These are phyloP conservation scores for Stylosanthes scabra DNA, from an alignment of 331 rosid species.

Conservation along the genomic window DNA sequence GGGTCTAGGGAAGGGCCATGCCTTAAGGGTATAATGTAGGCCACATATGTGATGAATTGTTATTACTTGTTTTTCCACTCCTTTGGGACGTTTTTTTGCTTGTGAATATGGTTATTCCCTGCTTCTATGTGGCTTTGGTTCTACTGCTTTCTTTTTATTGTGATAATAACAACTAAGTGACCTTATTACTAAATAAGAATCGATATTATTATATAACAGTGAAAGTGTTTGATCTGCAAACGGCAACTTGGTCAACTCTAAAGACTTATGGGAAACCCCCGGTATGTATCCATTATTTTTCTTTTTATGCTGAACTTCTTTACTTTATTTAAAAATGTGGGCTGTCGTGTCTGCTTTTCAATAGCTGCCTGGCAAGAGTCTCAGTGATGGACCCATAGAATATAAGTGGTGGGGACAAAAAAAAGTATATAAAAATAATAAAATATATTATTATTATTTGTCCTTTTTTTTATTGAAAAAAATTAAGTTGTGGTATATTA, in stretches of 20 bases:
- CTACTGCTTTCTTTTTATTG: slow-evolving; percentile 8
- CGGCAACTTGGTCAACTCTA: slow-evolving; percentile 72
- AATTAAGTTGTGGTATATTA: too few species aligned
- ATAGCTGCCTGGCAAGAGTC: neutral
- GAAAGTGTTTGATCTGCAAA: slow-evolving; percentile 71
- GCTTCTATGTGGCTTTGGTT: slow-evolving; percentile 5
- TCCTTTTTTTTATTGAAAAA: too few species aligned
- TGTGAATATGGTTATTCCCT: neutral
- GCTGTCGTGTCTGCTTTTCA: slow-evolving; percentile 5
- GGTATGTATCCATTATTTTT: slow-evolving; percentile 52
- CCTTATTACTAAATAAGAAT: neutral
- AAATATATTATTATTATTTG: too few species aligned
- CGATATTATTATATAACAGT: slow-evolving; percentile 56
- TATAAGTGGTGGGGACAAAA: too few species aligned
- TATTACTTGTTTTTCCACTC: neutral
- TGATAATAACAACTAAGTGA: slow-evolving; percentile 7
- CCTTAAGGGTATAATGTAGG: too few species aligned
- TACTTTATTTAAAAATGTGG: neutral
- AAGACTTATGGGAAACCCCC: slow-evolving; percentile 95
- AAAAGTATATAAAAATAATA: too few species aligned
- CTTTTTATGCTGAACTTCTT: slow-evolving; percentile 14
- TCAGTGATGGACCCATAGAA: too few species aligned
- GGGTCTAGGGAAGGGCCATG: too few species aligned
- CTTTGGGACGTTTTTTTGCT: neutral
- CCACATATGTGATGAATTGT: neutral